These are phyloP conservation scores for Iris pallida DNA, from an alignment of 116 monocot genomes.

Conservation along the genomic window DNA sequence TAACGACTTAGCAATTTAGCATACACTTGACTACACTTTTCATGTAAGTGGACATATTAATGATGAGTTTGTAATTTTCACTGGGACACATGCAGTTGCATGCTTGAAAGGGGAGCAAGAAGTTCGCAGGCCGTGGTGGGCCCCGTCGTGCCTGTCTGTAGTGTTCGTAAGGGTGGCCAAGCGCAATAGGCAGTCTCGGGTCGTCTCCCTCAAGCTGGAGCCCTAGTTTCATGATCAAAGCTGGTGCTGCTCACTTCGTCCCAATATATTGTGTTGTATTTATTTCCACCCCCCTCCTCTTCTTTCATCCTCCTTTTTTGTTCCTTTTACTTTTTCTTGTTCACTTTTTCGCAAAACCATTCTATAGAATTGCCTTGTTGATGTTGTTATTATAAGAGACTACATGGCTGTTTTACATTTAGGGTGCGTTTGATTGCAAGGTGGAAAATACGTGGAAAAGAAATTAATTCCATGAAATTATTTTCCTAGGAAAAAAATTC, in stretches of 20 bases:
- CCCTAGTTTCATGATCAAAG: slow-evolving; percentile 20
- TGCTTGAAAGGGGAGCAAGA: slow-evolving; percentile 97
- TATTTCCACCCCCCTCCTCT: not conserved
- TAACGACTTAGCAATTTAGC: too few species aligned
- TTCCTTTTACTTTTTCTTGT: not conserved
- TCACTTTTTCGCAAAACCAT: not conserved
- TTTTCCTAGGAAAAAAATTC: too few species aligned
- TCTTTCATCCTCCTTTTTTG: not conserved
- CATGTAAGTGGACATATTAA: not conserved
- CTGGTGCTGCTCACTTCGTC: not conserved
- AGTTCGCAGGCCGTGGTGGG: slow-evolving; percentile 93
- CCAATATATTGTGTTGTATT: not conserved
- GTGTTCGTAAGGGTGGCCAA: slow-evolving; percentile 74
- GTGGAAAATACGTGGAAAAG: too few species aligned
- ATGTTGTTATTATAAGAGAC: slow-evolving; percentile 10
- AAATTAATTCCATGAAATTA: too few species aligned
- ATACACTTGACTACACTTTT: too few species aligned
- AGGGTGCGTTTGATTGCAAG: too few species aligned
- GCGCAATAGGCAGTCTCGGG: slow-evolving; percentile 74
- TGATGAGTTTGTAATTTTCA: not conserved
- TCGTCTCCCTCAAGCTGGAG: slow-evolving; percentile 89
- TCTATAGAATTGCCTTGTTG: slow-evolving; percentile 1
- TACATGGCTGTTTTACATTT: not conserved
- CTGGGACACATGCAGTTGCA: slow-evolving; percentile 50
- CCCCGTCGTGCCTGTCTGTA: slow-evolving; percentile 63